Percentiles rank a stretch among this genome's conserved stretches.
phyloP scores from a whole-genome alignment of 148 eudicot species.

The Chenopodium album region DNA sequence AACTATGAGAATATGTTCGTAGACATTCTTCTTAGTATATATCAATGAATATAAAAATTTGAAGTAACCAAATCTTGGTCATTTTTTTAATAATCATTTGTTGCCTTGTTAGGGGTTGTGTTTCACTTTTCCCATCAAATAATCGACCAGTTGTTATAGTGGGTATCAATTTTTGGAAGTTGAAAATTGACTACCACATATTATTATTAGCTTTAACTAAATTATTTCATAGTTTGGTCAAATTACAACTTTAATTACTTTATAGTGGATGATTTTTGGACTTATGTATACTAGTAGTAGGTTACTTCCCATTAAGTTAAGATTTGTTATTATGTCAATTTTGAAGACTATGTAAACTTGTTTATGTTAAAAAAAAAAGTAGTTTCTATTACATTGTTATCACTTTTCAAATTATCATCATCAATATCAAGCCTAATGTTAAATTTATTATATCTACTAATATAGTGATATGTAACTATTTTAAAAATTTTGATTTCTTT shows the following conservation, averaged over 20 bases:
- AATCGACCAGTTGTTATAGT: constrained; percentile 1
- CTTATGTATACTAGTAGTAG: no score
- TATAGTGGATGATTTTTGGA: no score
- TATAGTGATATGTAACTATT: no score
- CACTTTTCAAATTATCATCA: not conserved
- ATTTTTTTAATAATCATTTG: not conserved
- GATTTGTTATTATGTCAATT: no score
- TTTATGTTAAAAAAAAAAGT: no score
- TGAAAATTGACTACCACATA: no score
- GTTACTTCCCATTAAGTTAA: no score
- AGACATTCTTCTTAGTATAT: constrained; percentile 10
- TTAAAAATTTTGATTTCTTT: no score
- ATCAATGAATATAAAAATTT: not conserved
- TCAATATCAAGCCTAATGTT: not conserved
- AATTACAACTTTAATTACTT: not conserved
- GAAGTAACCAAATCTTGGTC: not conserved
- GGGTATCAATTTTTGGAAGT: not conserved
- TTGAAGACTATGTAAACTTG: no score
- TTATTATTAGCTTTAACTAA: not conserved
- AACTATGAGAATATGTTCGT: constrained; percentile 8
- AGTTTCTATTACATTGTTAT: no score
- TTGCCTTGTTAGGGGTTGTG: constrained; percentile 6
- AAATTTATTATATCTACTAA: no score
- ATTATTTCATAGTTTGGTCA: constrained; percentile 1
- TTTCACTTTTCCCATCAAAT: constrained; percentile 23